Conservation (phyloP, 2,329 filamentous ascomycete species). For the Pyrenophora teres region DNA sequence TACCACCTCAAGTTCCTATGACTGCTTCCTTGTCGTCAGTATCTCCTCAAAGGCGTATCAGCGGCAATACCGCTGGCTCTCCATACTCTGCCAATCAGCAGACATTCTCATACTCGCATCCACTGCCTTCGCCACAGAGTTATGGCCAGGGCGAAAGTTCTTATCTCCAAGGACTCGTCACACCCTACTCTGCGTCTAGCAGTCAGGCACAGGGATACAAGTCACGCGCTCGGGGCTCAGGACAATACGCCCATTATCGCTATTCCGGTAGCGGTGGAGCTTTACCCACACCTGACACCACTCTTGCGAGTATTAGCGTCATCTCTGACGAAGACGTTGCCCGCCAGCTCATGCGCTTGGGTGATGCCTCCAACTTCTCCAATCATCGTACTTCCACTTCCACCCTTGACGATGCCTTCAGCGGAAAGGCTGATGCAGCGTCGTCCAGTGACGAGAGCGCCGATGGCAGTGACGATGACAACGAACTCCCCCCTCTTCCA, state of each 20-base stretch:
- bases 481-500: slow-evolving; percentile 45
- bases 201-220: slow-evolving; percentile 40
- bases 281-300: slow-evolving; percentile 94
- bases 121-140: slow-evolving; percentile 83
- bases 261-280: slow-evolving; percentile 60
- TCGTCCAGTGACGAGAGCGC: slow-evolving; percentile 63
- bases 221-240: slow-evolving; percentile 43
- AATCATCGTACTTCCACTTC: slow-evolving; percentile 86
- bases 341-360: slow-evolving; percentile 92
- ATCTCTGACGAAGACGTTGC: slow-evolving; percentile 97
- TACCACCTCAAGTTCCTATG: slow-evolving; percentile 77
- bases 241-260: slow-evolving; percentile 48
- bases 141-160: slow-evolving; percentile 55
- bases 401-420: slow-evolving; percentile 90
- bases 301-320: slow-evolving; percentile 77
- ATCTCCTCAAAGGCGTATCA: slow-evolving; percentile 82
- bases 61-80: slow-evolving; percentile 71
- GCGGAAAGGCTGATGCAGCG: slow-evolving; percentile 77
- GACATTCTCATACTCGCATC: slow-evolving; percentile 76
- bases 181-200: slow-evolving; percentile 44
- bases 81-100: slow-evolving; percentile 80
- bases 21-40: slow-evolving; percentile 97
- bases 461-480: slow-evolving; percentile 70
- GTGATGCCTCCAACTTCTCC: slow-evolving; percentile 90
- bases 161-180: slow-evolving; percentile 44